Evolutionary conservation across 1,284 basidiomycete species (phyloP).

Genomic region (Moniliophthora roreri): DNA sequence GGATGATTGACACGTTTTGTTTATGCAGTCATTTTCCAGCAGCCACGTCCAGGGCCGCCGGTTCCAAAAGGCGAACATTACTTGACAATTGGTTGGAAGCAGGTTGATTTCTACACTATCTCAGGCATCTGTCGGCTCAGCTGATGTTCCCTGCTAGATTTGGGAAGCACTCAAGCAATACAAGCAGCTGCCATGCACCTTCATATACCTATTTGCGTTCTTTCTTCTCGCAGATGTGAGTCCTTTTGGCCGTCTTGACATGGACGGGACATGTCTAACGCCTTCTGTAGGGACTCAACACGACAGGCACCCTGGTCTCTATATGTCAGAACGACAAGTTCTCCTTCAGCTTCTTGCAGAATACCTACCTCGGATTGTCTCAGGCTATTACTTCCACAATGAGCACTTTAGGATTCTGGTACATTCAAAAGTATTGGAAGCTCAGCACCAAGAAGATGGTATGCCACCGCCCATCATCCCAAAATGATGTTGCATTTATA

Average conservation of each 20-base stretch:
- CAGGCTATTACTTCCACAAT: slow-evolving; percentile 73
- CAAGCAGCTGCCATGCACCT: slow-evolving; percentile 72
- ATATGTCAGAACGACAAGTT: slow-evolving; percentile 84
- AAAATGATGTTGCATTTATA: neutral
- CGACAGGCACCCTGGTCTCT: slow-evolving; percentile 71
- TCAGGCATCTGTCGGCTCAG: neutral
- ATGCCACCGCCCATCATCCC: slow-evolving; percentile 11
- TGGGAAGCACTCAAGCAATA: slow-evolving; percentile 70
- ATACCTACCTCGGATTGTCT: slow-evolving; percentile 73
- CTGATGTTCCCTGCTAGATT: slow-evolving; percentile 41
- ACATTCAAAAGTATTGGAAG: slow-evolving; percentile 76
- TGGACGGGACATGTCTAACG: slow-evolving; percentile 2
- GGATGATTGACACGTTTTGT: slow-evolving; percentile 3
- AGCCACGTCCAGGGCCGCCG: slow-evolving; percentile 70
- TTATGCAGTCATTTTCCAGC: slow-evolving; percentile 67
- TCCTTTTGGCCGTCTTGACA: slow-evolving; percentile 9
- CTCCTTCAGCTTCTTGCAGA: slow-evolving; percentile 68
- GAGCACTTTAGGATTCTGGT: slow-evolving; percentile 78
- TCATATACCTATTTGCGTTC: slow-evolving; percentile 72
- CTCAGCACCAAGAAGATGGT: slow-evolving; percentile 80
- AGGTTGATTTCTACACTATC: slow-evolving; percentile 37
- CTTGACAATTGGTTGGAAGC: slow-evolving; percentile 80
- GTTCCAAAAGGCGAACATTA: slow-evolving; percentile 73
- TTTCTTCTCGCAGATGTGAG: slow-evolving; percentile 77
- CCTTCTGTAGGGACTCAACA: slow-evolving; percentile 64